Conservation (phyloP, 1,139 yeast genomes). For the Taiozyma sp. region DNA sequence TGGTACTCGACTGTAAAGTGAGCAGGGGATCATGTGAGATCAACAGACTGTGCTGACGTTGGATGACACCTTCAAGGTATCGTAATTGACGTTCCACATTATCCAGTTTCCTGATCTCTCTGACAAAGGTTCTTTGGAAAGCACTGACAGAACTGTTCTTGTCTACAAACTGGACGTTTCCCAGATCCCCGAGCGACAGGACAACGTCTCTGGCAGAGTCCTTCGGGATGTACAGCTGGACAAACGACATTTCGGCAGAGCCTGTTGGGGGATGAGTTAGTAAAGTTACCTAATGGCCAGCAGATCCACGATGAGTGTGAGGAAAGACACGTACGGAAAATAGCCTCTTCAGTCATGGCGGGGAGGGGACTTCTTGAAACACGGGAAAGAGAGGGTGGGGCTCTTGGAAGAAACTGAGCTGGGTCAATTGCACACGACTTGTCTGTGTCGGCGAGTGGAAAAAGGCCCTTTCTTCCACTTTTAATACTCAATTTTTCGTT, state of each 20-base stretch:
- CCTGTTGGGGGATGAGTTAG: constrained; percentile 20
- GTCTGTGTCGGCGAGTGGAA: background rate
- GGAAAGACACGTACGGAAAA: constrained; percentile 21
- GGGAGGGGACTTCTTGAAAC: background rate
- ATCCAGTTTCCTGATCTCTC: constrained; percentile 62
- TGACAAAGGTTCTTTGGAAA: constrained; percentile 70
- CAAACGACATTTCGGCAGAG: constrained; percentile 79
- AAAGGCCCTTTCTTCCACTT: too few relatives aligned
- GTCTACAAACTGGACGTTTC: constrained; percentile 66
- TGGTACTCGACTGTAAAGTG: constrained; percentile 12
- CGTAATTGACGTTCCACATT: constrained; percentile 63
- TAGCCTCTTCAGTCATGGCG: constrained; percentile 18
- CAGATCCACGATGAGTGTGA: background rate
- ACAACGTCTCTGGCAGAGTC: constrained; percentile 66
- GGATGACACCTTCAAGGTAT: constrained; percentile 43
- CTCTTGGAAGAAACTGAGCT: too few relatives aligned
- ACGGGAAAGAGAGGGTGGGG: too few relatives aligned
- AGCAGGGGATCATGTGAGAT: constrained; percentile 17
- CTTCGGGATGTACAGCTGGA: constrained; percentile 68
- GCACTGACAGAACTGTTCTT: constrained; percentile 62
- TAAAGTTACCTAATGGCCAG: background rate
- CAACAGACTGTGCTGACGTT: constrained; percentile 24
- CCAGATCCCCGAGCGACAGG: constrained; percentile 59
- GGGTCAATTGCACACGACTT: background rate
- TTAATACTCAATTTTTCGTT: background rate